Base-by-base conservation (phyloP, 306 rosid genomes). In the Datisca glomerata region DNA sequence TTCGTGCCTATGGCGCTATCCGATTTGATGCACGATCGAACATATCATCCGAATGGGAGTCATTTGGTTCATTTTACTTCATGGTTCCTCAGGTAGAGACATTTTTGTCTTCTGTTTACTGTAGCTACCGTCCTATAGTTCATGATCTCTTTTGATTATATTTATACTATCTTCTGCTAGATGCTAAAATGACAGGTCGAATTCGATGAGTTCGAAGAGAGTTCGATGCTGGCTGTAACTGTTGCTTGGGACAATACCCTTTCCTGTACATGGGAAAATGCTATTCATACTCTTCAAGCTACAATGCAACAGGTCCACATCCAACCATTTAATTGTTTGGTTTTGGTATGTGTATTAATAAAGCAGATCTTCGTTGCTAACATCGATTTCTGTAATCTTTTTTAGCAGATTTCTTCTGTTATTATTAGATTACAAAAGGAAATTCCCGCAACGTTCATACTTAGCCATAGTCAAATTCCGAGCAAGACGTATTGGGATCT, bases 31-130 rank as follows among this genome's bases (percentile, higher is more conserved):
- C 84, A 11, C 59, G 72, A 51, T 41, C 81, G 47, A 35, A 59
- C 55, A 65, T 84, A 32, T 84, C 95, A 31, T 28, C 93, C 12
- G 98, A 89, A 41, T 80, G 98, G 98, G 53, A 65, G 54, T 70
- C 70, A 24, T 89, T 89, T 52, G 93, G 91, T 51, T 74, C 87
- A 44, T 89, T 89, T 71, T 89, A 74, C 82, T 89, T 89, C 73
- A 57, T 75, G 70, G 54, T 89, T 49, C 98, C 98, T 63, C 98
- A 84, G 93, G 98, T 84, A 65, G 64, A 60, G 53, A 54, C 41
- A 36, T 46, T 21, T 41, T 68, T 51, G 7, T 45, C 43, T 45
- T 32, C 70, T 70, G 41, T 31, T 54, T 47, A n/a, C n/a, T 57
- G 48, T 46, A 32, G 45, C 60, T 20, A 46, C 44, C 18, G 56